Evolutionary conservation across 164 flowering plant species (phyloP), one percentile per base, ranked within the genome.

Genomic region (Malania oleifera): DNA sequence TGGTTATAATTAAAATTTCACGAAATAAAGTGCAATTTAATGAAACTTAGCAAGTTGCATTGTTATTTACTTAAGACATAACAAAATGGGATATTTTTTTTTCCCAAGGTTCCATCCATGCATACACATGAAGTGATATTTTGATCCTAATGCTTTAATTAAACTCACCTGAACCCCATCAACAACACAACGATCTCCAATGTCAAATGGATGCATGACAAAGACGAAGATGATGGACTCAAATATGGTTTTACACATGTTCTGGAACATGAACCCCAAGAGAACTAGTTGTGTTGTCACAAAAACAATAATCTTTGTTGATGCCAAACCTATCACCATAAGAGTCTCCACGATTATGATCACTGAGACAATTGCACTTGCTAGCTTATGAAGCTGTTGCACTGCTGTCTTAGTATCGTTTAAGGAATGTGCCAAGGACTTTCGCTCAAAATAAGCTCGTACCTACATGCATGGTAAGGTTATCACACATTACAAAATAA

Each of bases 371-470:
- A 80, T n/a, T 0, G 66, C 70, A 31, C 64, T 72, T 0, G 73
- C 81, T 20, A 82, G 26, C 61, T 72, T 72, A 66, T 85, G 77
- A 7, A 85, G 80, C 38, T 79, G 76, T 11, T 82, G 63, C 18
- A 85, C 79, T 1, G 82, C 87, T 9, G 84, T 85, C 52, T 77
- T 81, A 0, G 82, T 82, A 48, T 85, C 91, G 29, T 78, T 79
- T n/a, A 84, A 35, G 15, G 87, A 70, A 38, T 69, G 75, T 2
- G 76, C 82, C 10, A 84, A 57, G 5, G 85, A 57, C 56, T 70
- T 82, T 4, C 85, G 65, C 46, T 80, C 87, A 0, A 48, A 0
- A 49, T 68, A 84, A 26, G 70, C 87, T 27, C 66, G 62, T 5
- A 82, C 83, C 90, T 84, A 35, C 23, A 19, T 14, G n/a, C n/a